These are phyloP conservation scores for Fusarium keratoplasticum DNA, from an alignment of 2,329 filamentous ascomycete genomes.

Conservation along the genomic window DNA sequence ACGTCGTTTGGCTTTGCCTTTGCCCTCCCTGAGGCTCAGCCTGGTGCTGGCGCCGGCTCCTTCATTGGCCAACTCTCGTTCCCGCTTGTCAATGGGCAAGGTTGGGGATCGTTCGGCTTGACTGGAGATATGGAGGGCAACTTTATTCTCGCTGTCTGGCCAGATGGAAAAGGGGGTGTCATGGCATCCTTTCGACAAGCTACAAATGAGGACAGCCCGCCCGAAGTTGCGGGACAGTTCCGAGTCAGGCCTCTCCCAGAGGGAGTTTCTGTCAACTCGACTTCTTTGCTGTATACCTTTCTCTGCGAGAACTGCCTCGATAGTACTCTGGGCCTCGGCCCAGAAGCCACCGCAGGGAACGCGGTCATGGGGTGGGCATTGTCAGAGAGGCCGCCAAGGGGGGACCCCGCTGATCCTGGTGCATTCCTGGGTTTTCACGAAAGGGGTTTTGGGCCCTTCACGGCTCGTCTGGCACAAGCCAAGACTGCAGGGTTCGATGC, in stretches of 20 bases:
- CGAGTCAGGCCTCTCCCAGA: neutral
- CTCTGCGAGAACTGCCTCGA: neutral
- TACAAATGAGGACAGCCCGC: slow-evolving; percentile 49
- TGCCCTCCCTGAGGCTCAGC: slow-evolving; percentile 51
- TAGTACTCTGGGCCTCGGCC: neutral
- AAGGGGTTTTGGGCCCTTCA: slow-evolving; percentile 46
- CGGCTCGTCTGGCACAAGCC: slow-evolving; percentile 11
- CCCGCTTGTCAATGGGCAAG: slow-evolving; percentile 52
- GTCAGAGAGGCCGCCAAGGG: slow-evolving; percentile 35
- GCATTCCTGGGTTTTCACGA: slow-evolving; percentile 48
- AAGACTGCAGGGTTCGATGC: slow-evolving; percentile 10
- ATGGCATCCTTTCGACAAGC: slow-evolving; percentile 58
- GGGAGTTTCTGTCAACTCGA: neutral
- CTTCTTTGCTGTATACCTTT: neutral
- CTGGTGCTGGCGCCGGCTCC: neutral
- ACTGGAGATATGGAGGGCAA: slow-evolving; percentile 58
- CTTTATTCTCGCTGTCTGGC: slow-evolving; percentile 58
- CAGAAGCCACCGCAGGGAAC: slow-evolving; percentile 35
- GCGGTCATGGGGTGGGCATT: slow-evolving; percentile 54
- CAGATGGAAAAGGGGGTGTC: slow-evolving; percentile 52
- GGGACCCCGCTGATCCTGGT: slow-evolving; percentile 36
- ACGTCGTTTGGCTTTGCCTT: slow-evolving; percentile 57
- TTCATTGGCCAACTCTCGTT: slow-evolving; percentile 55
- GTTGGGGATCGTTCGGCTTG: slow-evolving; percentile 60
- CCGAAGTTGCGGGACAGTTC: neutral